A percentile compares a stretch with the other conserved stretches of the same genome.
phyloP scores from a whole-genome alignment of 2,329 filamentous ascomycete species.

The Leptosphaerulina australis region DNA sequence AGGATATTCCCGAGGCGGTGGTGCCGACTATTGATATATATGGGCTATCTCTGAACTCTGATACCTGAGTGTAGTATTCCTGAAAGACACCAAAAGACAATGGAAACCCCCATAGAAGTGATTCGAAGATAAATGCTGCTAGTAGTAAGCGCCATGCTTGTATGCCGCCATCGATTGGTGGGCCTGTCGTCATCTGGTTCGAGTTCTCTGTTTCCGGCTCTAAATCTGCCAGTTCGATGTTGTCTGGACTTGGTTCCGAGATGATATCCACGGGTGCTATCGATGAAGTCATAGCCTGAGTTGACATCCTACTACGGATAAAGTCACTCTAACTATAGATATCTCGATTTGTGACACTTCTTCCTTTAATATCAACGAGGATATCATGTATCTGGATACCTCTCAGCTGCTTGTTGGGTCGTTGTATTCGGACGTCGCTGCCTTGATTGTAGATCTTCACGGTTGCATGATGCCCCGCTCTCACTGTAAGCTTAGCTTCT shows the following conservation, averaged over 20 bases:
- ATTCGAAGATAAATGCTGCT: slow-evolving; percentile 58
- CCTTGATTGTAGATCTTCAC: slow-evolving; percentile 12
- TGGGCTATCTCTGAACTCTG: slow-evolving; percentile 14
- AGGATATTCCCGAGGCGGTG: slow-evolving; percentile 49
- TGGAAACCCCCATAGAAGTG: slow-evolving; percentile 48
- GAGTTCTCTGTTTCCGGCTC: neutral
- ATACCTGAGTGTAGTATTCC: slow-evolving; percentile 25
- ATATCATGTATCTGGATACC: neutral
- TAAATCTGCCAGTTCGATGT: neutral
- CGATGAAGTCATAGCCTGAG: too few species aligned
- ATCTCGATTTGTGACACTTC: too few species aligned
- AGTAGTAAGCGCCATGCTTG: slow-evolving; percentile 58
- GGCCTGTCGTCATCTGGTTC: slow-evolving; percentile 5
- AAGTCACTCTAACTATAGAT: too few species aligned
- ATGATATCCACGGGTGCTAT: too few species aligned
- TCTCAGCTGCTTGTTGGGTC: neutral
- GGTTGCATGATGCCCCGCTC: neutral
- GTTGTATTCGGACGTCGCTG: neutral
- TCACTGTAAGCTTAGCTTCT: neutral
- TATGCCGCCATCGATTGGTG: slow-evolving; percentile 22
- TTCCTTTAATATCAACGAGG: neutral
- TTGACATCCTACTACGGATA: too few species aligned
- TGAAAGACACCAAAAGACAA: slow-evolving; percentile 36
- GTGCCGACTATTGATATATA: slow-evolving; percentile 28
- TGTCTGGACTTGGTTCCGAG: neutral